These are phyloP conservation scores for Pseudomassariella vexata DNA, from an alignment of 2,329 filamentous ascomycete genomes.

Conservation along the genomic window DNA sequence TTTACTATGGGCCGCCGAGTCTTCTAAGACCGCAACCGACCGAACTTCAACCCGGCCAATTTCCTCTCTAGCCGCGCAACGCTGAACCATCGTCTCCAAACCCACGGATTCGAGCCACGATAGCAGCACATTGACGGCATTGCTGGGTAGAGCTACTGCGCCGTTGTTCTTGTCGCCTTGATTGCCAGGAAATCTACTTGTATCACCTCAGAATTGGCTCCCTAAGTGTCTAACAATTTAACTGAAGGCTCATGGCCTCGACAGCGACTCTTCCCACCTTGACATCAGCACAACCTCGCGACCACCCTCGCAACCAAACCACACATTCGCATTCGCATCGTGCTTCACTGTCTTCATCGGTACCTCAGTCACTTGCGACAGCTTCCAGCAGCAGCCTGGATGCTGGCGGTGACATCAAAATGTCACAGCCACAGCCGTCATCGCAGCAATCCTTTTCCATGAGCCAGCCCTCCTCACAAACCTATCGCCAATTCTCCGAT, in stretches of 20 bases:
- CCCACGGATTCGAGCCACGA: no score
- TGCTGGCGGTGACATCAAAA: slow-evolving; percentile 25
- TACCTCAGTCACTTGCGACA: slow-evolving; percentile 9
- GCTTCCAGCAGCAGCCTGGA: slow-evolving; percentile 17
- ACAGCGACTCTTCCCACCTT: slow-evolving; percentile 19
- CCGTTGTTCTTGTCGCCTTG: no score
- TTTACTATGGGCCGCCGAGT: no score
- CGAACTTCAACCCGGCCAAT: no score
- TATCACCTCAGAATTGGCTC: no score
- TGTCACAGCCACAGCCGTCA: slow-evolving; percentile 42
- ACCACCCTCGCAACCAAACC: slow-evolving; percentile 1
- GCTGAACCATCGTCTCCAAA: no score
- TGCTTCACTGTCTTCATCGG: slow-evolving; percentile 10
- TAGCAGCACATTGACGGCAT: no score
- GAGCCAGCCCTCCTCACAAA: slow-evolving; percentile 47
- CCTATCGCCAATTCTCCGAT: slow-evolving; percentile 35
- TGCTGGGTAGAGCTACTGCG: no score
- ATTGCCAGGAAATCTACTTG: background rate
- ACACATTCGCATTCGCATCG: slow-evolving; percentile 8
- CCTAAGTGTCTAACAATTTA: no score
- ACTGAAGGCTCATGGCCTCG: slow-evolving; percentile 35
- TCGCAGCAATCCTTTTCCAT: slow-evolving; percentile 53
- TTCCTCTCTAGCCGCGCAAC: no score
- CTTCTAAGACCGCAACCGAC: no score
- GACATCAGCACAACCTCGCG: slow-evolving; percentile 6